These are phyloP conservation scores for Peltaster fructicola DNA, from an alignment of 2,329 filamentous ascomycete genomes.

Conservation along the genomic window DNA sequence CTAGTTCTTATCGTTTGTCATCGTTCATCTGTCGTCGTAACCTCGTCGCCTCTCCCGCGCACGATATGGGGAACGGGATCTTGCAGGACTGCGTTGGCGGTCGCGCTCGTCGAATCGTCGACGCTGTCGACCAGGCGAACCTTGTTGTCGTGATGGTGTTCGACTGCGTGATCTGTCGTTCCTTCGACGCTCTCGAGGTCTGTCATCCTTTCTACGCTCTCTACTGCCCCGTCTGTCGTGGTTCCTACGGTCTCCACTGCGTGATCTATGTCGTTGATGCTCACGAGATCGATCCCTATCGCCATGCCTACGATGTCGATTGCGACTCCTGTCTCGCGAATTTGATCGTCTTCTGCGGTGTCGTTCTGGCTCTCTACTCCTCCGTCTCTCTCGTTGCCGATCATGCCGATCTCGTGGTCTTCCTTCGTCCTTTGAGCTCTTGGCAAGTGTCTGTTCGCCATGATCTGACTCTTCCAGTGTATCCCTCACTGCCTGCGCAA, in stretches of 20 bases:
- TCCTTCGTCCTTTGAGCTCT: conserved; percentile 12
- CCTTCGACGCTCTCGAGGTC: conserved; percentile 1
- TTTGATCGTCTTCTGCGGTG: conserved; percentile 10
- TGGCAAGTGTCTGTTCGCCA: conserved; percentile 3
- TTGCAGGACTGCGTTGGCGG: no score
- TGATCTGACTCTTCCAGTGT: conserved; percentile 24
- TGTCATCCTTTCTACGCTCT: conserved; percentile 1
- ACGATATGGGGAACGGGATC: no score
- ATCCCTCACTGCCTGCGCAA: conserved; percentile 32
- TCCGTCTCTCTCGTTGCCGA: conserved; percentile 4
- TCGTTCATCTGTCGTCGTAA: no score
- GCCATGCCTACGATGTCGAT: conserved; percentile 10
- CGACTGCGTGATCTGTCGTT: no score
- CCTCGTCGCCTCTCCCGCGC: no score
- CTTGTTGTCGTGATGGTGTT: no score
- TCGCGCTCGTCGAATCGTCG: no score
- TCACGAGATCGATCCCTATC: conserved; percentile 3
- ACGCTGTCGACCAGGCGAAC: no score
- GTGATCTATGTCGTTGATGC: not conserved
- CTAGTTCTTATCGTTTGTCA: no score
- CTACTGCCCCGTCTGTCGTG: not conserved
- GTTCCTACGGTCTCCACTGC: not conserved
- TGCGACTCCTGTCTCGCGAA: conserved; percentile 13
- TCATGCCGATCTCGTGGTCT: conserved; percentile 8
- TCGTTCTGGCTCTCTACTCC: conserved; percentile 8